Conservation (phyloP, 306 rosid genomes). For the Canavalia gladiata region DNA sequence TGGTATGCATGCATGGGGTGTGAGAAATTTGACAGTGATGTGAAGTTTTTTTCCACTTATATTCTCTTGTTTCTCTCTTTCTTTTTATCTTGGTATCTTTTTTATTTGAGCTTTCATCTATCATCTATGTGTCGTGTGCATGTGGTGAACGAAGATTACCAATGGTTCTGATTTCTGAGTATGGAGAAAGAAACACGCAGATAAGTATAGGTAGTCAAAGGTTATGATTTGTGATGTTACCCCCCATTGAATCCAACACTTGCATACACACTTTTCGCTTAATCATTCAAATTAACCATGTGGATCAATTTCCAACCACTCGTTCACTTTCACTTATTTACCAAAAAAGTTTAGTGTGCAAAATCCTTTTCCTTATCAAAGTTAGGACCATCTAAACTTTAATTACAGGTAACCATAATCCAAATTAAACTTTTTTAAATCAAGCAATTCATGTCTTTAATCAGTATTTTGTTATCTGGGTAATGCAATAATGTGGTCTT, state of each 20-base stretch:
- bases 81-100: background rate
- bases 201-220: constrained; percentile 38
- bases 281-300: constrained; percentile 32
- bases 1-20: constrained; percentile 36
- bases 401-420: no score
- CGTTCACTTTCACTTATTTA: background rate
- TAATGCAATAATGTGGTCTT: background rate
- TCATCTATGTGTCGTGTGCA: background rate
- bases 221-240: constrained; percentile 37
- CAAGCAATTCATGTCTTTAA: background rate
- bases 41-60: constrained; percentile 7
- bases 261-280: constrained; percentile 4
- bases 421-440: no score
- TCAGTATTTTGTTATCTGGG: constrained; percentile 5
- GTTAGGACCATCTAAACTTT: background rate
- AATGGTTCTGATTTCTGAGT: background rate
- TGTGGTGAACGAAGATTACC: background rate
- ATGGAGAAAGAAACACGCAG: constrained; percentile 10
- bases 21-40: constrained; percentile 22
- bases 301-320: constrained; percentile 16
- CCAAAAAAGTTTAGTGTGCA: background rate
- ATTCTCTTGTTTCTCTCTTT: background rate
- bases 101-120: background rate
- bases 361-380: background rate
- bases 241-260: constrained; percentile 2